These are phyloP conservation scores for Mycena albidolilacea DNA, from an alignment of 768 basidiomycete species.

Conservation along the genomic window DNA sequence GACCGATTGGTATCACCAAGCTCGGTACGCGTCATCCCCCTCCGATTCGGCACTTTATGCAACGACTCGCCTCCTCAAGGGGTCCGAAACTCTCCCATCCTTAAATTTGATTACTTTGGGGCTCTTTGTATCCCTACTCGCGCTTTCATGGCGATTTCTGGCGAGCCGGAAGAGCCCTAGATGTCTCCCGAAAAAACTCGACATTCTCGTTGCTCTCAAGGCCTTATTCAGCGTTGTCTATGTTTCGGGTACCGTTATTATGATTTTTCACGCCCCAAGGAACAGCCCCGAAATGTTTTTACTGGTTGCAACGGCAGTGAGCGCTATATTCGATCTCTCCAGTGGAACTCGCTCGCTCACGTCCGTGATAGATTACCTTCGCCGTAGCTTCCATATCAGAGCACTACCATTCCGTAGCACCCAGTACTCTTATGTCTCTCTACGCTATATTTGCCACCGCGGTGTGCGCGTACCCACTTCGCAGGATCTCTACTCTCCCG, in stretches of 20 bases:
- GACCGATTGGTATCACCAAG: too few relatives aligned
- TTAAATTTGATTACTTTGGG: too few relatives aligned
- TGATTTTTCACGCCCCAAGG: slow-evolving; percentile 4
- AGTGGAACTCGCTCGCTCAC: neutral
- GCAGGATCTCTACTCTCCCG: neutral
- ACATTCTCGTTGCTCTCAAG: slow-evolving; percentile 5
- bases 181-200: neutral
- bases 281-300: neutral
- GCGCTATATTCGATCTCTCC: neutral
- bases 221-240: slow-evolving; percentile 6
- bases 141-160: neutral
- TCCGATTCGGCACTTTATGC: too few relatives aligned
- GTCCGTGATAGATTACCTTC: slow-evolving; percentile 13
- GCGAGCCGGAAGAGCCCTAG: slow-evolving; percentile 6
- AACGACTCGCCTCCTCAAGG: too few relatives aligned
- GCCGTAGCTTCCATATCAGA: slow-evolving; percentile 15
- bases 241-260: neutral
- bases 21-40: too few relatives aligned
- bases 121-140: neutral
- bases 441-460: slow-evolving; percentile 11
- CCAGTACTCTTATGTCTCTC: slow-evolving; percentile 18
- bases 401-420: slow-evolving; percentile 31
- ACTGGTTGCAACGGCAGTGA: slow-evolving; percentile 18
- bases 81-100: too few relatives aligned
- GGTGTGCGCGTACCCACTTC: slow-evolving; percentile 17